Conservation (phyloP, 2,329 filamentous ascomycete species). For the Epichloe amarillans region DNA sequence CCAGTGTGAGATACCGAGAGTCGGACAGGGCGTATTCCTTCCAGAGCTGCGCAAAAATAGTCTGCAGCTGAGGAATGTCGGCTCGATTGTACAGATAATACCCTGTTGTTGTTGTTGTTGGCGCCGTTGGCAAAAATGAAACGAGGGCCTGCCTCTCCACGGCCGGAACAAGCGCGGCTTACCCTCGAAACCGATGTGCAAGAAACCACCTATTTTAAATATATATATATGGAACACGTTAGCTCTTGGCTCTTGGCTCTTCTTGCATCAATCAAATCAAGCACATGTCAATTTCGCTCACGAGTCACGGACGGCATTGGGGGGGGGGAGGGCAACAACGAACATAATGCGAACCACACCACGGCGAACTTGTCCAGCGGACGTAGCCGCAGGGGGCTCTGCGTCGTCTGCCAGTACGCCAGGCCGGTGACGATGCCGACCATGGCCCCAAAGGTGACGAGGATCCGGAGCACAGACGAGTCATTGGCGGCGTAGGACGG, state of each 20-base stretch:
- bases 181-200: conserved; percentile 79
- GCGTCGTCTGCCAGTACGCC: conserved; percentile 14
- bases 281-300: too few species aligned
- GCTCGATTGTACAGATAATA: conserved; percentile 65
- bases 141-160: not conserved
- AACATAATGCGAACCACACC: conserved; percentile 44
- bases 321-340: conserved; percentile 11
- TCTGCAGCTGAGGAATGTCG: conserved; percentile 51
- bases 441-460: conserved; percentile 22
- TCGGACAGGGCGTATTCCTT: conserved; percentile 85
- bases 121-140: not conserved
- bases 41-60: conserved; percentile 75
- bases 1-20: conserved; percentile 71
- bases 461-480: conserved; percentile 23
- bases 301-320: too few species aligned
- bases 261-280: too few species aligned
- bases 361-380: conserved; percentile 28
- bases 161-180: conserved; percentile 4
- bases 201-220: conserved; percentile 44
- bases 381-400: conserved; percentile 11
- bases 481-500: conserved; percentile 33
- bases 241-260: too few species aligned
- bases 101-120: conserved; percentile 25
- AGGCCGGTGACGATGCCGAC: conserved; percentile 22
- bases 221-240: not conserved